Evolutionary conservation across 495 filamentous ascomycete genomes (phyloP).

Genomic region (Penicillium canariense): DNA sequence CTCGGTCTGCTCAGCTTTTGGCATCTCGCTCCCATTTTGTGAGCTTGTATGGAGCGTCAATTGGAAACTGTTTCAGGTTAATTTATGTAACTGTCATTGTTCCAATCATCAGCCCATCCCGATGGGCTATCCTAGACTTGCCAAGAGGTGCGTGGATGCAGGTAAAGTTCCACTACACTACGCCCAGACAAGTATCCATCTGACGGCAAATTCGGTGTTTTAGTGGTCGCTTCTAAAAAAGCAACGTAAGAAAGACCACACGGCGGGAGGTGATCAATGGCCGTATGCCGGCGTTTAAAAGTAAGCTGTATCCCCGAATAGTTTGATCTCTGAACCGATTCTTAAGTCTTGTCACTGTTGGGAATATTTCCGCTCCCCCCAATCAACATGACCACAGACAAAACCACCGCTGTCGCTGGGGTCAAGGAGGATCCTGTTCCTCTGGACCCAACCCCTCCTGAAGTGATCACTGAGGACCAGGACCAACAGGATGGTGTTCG

Average conservation of each 20-base stretch:
- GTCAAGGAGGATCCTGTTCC: conserved; percentile 1
- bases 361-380: background rate
- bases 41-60: too few species aligned
- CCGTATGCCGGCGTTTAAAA: background rate
- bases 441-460: background rate
- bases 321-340: background rate
- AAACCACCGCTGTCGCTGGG: background rate
- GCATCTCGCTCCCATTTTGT: background rate
- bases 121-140: background rate
- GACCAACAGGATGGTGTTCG: conserved; percentile 28
- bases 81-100: background rate
- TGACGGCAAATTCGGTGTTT: background rate
- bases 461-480: background rate
- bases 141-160: background rate
- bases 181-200: background rate
- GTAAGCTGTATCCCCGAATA: background rate
- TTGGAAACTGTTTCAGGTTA: background rate
- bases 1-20: too few species aligned
- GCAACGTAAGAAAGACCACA: background rate
- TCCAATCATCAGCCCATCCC: background rate
- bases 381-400: background rate
- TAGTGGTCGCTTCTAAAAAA: background rate
- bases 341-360: background rate
- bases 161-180: too few species aligned
- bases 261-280: background rate